A percentile compares a stretch with the other conserved stretches of the same genome.
Conservation (phyloP, 2,329 filamentous ascomycete species). For the Lecanoromycetidae sp. region DNA sequence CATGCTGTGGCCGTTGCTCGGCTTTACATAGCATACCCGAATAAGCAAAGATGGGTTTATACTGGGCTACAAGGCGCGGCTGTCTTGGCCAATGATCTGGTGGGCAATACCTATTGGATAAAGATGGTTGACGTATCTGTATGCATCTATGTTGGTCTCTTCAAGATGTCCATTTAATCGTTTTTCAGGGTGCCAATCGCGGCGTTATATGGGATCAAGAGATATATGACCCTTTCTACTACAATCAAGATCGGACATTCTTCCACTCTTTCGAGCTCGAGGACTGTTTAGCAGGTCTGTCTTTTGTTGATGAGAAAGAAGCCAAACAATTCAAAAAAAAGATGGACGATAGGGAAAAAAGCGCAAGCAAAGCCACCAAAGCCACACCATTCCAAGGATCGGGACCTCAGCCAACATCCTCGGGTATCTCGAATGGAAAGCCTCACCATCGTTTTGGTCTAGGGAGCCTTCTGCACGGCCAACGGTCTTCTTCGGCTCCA, state of each 20-base stretch:
- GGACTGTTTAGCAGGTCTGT: constrained; percentile 77
- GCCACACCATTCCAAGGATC: constrained; percentile 58
- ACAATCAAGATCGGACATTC: constrained; percentile 94
- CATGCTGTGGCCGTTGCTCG: constrained; percentile 86
- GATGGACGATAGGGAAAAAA: constrained; percentile 91
- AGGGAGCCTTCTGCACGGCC: constrained; percentile 36
- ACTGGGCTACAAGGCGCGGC: constrained; percentile 85
- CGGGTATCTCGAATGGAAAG: constrained; percentile 30
- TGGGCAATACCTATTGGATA: constrained; percentile 92
- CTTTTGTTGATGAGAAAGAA: constrained; percentile 94
- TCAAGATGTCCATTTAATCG: constrained; percentile 7
- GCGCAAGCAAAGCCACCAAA: constrained; percentile 76
- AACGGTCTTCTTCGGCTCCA: constrained; percentile 36
- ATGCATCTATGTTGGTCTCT: constrained; percentile 27
- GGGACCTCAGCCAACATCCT: constrained; percentile 32
- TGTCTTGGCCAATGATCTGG: constrained; percentile 83
- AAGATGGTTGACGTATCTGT: constrained; percentile 96
- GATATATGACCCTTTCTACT: constrained; percentile 86
- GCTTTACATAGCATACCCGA: constrained; percentile 85
- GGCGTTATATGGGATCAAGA: constrained; percentile 97
- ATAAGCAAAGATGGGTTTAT: constrained; percentile 78
- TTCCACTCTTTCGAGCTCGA: constrained; percentile 97
- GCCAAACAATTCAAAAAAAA: constrained; percentile 96
- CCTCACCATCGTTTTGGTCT: constrained; percentile 40
- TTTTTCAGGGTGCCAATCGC: constrained; percentile 53